Percentiles rank a stretch among this genome's conserved stretches.
phyloP scores from a whole-genome alignment of 139 green algal genomes.

The Chlamydomonas schloesseri region DNA sequence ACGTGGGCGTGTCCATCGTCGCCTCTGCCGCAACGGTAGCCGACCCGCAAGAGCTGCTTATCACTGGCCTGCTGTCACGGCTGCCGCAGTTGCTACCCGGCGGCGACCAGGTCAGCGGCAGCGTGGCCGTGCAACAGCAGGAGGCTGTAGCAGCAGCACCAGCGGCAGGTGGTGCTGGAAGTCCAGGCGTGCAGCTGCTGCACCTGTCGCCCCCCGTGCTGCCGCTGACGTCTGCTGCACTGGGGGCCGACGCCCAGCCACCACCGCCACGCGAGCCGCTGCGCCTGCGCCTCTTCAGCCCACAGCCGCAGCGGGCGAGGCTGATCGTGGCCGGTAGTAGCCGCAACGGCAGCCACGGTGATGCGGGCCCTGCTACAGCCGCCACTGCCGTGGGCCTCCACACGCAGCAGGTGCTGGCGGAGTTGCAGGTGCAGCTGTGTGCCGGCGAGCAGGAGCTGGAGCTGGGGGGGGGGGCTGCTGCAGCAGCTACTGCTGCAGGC shows the following conservation, averaged over 20 bases:
- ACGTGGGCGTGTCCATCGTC: too few species aligned
- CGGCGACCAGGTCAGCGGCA: not conserved
- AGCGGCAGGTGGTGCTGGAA: too few species aligned
- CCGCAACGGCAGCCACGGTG: too few species aligned
- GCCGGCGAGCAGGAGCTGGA: not conserved
- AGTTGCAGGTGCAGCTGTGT: not conserved
- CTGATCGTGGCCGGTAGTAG: not conserved
- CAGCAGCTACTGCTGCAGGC: too few species aligned
- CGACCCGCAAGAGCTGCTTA: not conserved
- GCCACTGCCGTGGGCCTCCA: too few species aligned
- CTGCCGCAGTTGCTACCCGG: not conserved
- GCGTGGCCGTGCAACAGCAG: not conserved
- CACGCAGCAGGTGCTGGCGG: not conserved
- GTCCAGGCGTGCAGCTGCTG: not conserved
- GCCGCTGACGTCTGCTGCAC: not conserved
- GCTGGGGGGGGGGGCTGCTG: not conserved
- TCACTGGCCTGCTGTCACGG: too few species aligned
- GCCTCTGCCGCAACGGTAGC: too few species aligned
- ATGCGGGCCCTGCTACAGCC: too few species aligned
- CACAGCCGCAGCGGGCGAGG: not conserved
- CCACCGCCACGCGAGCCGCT: not conserved
- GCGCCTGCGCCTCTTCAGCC: not conserved
- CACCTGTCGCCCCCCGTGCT: not conserved
- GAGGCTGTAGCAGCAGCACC: too few species aligned
- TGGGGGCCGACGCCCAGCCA: too few species aligned